Percentiles rank a stretch among this genome's conserved stretches.
phyloP scores from a whole-genome alignment of 345 rosid genomes.

The Toxicodendron radicans region DNA sequence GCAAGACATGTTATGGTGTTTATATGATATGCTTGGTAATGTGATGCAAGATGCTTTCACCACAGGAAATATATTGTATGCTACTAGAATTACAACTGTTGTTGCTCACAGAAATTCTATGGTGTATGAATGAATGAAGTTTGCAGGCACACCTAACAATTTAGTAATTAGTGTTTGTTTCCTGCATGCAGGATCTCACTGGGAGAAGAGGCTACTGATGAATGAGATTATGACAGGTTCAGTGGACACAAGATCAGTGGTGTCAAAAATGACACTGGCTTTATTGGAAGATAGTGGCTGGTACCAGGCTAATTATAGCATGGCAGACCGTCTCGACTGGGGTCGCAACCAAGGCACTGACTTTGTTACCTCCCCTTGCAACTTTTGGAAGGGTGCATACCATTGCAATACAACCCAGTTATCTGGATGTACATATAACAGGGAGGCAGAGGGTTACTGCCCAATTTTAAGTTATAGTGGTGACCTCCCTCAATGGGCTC shows the following conservation, averaged over 20 bases:
- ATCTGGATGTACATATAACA: constrained; percentile 97
- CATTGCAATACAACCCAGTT: constrained; percentile 88
- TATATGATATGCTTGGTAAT: not conserved
- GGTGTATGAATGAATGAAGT: not conserved
- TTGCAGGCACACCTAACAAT: not conserved
- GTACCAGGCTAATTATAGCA: constrained; percentile 96
- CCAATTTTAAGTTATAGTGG: constrained; percentile 91
- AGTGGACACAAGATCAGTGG: constrained; percentile 95
- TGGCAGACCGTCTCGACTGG: constrained; percentile 99
- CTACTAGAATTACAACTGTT: not conserved
- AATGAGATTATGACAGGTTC: constrained; percentile 99
- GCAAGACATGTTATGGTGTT: not conserved
- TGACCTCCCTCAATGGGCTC: constrained; percentile 98
- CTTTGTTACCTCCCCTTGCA: constrained; percentile 89
- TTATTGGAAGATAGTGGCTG: constrained; percentile 98
- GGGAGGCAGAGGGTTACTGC: constrained; percentile 99
- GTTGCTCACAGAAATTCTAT: not conserved
- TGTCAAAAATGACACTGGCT: constrained; percentile 97
- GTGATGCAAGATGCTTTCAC: not conserved
- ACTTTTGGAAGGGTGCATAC: constrained; percentile 95
- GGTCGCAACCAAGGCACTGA: constrained; percentile 94
- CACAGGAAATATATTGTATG: not conserved
- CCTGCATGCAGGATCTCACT: constrained; percentile 76
- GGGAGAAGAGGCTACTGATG: constrained; percentile 99
- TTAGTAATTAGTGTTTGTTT: constrained; percentile 13